Percentiles rank a stretch among this genome's conserved stretches.
Evolutionary conservation across 2,329 filamentous ascomycete genomes (phyloP).

Genomic region (Cordyceps militaris): DNA sequence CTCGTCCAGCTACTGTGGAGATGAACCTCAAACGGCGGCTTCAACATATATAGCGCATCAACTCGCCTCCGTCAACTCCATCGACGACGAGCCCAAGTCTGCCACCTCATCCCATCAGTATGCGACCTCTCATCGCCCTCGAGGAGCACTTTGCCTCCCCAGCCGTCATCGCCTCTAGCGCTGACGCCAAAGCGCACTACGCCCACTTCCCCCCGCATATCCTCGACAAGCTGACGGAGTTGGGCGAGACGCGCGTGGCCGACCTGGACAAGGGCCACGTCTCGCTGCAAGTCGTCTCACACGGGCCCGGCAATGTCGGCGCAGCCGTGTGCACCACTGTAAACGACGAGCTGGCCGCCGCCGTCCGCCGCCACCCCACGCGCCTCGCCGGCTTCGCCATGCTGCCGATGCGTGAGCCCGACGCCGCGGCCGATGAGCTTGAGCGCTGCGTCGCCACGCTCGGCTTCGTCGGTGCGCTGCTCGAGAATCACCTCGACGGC

Average conservation of each 20-base stretch:
- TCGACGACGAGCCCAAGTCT: neutral
- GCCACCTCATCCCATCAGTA: neutral
- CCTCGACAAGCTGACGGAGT: slow-evolving; percentile 19
- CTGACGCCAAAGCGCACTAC: slow-evolving; percentile 16
- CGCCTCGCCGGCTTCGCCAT: slow-evolving; percentile 25
- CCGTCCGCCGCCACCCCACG: slow-evolving; percentile 13
- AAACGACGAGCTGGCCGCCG: slow-evolving; percentile 18
- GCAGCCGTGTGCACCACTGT: slow-evolving; percentile 20
- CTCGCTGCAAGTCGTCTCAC: slow-evolving; percentile 15
- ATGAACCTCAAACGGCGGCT: neutral
- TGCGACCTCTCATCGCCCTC: slow-evolving; percentile 31
- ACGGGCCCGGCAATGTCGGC: slow-evolving; percentile 11
- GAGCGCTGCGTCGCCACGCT: slow-evolving; percentile 23
- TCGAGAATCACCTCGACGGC: slow-evolving; percentile 24
- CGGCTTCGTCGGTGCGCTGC: slow-evolving; percentile 27
- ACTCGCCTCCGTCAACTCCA: neutral
- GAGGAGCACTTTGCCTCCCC: slow-evolving; percentile 33
- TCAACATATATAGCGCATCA: neutral
- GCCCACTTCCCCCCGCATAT: slow-evolving; percentile 18
- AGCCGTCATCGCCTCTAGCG: slow-evolving; percentile 13
- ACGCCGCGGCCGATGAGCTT: slow-evolving; percentile 23
- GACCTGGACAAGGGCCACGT: slow-evolving; percentile 22
- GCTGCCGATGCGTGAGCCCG: slow-evolving; percentile 25
- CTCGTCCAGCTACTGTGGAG: neutral
- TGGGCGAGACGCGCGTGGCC: slow-evolving; percentile 18